These are phyloP conservation scores for Corchorus capsularis DNA, from an alignment of 345 rosid genomes.

Conservation along the genomic window DNA sequence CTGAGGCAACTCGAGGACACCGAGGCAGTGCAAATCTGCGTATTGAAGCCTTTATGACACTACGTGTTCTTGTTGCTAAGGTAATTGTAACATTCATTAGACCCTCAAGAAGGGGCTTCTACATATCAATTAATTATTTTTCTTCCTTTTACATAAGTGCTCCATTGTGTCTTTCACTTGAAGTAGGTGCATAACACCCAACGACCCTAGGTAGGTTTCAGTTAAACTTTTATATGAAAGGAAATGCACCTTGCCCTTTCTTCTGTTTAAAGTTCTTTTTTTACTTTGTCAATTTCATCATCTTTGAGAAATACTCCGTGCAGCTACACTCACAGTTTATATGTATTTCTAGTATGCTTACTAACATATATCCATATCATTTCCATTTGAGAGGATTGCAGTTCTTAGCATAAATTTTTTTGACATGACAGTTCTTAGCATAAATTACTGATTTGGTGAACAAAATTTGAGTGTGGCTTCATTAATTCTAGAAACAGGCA, in stretches of 20 bases:
- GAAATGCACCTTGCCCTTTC: not conserved
- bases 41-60: constrained; percentile 72
- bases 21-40: constrained; percentile 81
- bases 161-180: not conserved
- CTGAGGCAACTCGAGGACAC: constrained; percentile 80
- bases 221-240: not conserved
- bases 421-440: not conserved
- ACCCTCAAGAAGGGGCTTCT: constrained; percentile 8
- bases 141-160: not conserved
- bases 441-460: constrained; percentile 2
- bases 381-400: not conserved
- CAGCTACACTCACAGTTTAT: not conserved
- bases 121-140: not conserved
- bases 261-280: not conserved
- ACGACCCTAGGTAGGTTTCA: not conserved
- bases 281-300: not conserved
- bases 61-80: constrained; percentile 85
- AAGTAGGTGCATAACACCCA: not conserved
- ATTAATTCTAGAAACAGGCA: not conserved
- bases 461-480: not conserved
- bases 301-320: not conserved
- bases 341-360: not conserved
- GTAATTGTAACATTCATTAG: constrained; percentile 37
- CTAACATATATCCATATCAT: not conserved
- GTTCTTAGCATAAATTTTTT: not conserved